Base-by-base conservation (phyloP, 2,329 filamentous ascomycete genomes). In the Arthrobotrys musiformis region DNA sequence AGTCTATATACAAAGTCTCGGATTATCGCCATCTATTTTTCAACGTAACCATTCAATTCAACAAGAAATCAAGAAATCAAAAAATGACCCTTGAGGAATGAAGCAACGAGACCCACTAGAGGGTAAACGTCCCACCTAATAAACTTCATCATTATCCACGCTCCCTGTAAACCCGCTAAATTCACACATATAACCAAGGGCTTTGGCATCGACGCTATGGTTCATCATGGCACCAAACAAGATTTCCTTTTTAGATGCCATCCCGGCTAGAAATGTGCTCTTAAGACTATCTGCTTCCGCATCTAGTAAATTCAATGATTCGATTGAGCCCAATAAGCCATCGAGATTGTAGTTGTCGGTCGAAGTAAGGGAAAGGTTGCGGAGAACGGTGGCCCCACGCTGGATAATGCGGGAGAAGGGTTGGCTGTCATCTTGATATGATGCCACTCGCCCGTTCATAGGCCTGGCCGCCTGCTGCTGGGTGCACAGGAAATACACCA, bases 401-500 rank as follows among this genome's bases (percentile, higher is more conserved):
- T 89, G 87, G 2, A 91, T 89, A 37, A 94, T 91, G 22, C 82
- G 81, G 50, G 82, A 78, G 50, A 84, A 79, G 22, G 81, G 80
- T 37, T 80, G 79, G 4, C 72, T 62, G 46, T 81, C 80, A 33
- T 81, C 81, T 33, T 74, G 79, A 42, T 79, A 67, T 19, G 76
- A 61, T 8, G 70, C 79, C 15, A 78, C 79, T 82, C 80, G 83
- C 28, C 82, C 81, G 15, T 85, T 84, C 22, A 85, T 84, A 35
- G 85, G 85, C 68, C 90, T 88, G 79, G 87, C 89, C 9, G 40
- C 40, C 26, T 69, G 64, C 40, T 76, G 72, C 80, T 90, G 87
- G 5, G 86, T 86, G 78, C 90, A 91, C 2, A 97, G 86, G 3
- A 92, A 86, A 75, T 91, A 90, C 0, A 94, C 89, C 22, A 97